Conservation (phyloP, 2,329 filamentous ascomycete genomes). For the Cadophora malorum region DNA sequence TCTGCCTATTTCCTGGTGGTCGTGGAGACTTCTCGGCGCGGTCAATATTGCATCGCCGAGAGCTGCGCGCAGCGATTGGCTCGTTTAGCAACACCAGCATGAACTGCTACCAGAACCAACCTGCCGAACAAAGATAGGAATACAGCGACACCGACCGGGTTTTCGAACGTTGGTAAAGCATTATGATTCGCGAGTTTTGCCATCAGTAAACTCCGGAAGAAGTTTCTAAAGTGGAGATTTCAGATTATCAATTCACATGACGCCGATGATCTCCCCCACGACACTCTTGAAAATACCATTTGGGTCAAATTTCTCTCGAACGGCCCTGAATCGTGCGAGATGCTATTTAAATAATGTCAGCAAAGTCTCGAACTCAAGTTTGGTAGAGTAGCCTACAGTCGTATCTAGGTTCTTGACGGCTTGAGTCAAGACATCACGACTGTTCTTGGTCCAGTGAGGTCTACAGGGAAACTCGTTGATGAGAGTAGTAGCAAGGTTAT, state of each 20-base stretch:
- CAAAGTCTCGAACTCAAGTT: background rate
- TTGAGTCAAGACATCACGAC: slow-evolving; percentile 30
- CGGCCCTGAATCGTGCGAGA: slow-evolving; percentile 27
- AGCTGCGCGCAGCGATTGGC: no score
- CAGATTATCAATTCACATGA: slow-evolving; percentile 13
- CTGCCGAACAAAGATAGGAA: no score
- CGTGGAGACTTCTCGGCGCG: no score
- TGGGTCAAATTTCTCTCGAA: slow-evolving; percentile 30
- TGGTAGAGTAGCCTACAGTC: slow-evolving; percentile 20
- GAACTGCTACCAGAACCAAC: no score
- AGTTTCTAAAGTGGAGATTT: no score
- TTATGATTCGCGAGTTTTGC: no score
- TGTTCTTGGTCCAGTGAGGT: slow-evolving; percentile 36
- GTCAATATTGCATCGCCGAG: no score
- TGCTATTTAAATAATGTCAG: slow-evolving; percentile 20
- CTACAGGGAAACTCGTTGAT: slow-evolving; percentile 35
- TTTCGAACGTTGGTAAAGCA: no score
- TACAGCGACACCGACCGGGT: no score
- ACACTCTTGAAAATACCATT: slow-evolving; percentile 35
- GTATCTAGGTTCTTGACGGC: slow-evolving; percentile 30
- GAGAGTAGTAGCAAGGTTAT: slow-evolving; percentile 27
- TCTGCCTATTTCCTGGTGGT: no score
- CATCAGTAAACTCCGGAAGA: no score
- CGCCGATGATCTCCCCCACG: slow-evolving; percentile 32
- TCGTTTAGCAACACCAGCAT: no score